Conservation (phyloP, 495 filamentous ascomycete genomes). For the Penicillium atrosanguineum region DNA sequence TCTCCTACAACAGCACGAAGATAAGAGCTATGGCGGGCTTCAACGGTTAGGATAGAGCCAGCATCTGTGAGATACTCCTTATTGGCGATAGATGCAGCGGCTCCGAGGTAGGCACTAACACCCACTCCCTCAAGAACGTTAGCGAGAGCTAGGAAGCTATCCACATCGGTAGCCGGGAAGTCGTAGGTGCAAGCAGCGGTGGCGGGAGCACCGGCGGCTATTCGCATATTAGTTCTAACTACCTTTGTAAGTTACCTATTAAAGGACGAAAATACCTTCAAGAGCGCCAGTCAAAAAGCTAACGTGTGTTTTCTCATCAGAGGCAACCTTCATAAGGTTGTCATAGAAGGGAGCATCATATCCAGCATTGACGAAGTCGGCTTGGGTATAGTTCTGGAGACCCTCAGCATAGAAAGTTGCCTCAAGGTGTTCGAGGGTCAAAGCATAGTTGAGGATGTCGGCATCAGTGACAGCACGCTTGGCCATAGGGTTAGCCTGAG, state of each 20-base stretch:
- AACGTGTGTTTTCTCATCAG: conserved; percentile 58
- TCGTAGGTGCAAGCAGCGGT: conserved; percentile 56
- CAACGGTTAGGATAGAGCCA: conserved; percentile 59
- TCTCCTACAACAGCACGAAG: conserved; percentile 50
- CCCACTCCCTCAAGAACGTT: conserved; percentile 58
- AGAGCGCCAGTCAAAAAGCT: conserved; percentile 50
- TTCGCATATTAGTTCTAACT: neutral
- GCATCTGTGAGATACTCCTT: conserved; percentile 55
- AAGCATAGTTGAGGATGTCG: conserved; percentile 35
- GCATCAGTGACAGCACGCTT: conserved; percentile 17
- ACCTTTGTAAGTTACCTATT: neutral
- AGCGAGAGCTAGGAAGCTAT: conserved; percentile 45
- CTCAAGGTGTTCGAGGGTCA: conserved; percentile 41
- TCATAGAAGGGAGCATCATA: conserved; percentile 49
- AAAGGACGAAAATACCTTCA: conserved; percentile 30
- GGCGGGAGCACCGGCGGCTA: conserved; percentile 43
- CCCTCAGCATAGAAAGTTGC: conserved; percentile 53
- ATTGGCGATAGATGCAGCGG: conserved; percentile 53
- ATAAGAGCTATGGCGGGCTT: conserved; percentile 58
- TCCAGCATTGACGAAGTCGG: conserved; percentile 53
- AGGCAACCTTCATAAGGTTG: conserved; percentile 49
- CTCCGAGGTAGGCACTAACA: conserved; percentile 59
- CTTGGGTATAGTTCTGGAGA: conserved; percentile 52
- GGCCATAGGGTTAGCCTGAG: conserved; percentile 10
- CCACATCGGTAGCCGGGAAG: conserved; percentile 48